Conservation (phyloP, 2,329 filamentous ascomycete genomes). For the Teratosphaeria epicoccoides region DNA sequence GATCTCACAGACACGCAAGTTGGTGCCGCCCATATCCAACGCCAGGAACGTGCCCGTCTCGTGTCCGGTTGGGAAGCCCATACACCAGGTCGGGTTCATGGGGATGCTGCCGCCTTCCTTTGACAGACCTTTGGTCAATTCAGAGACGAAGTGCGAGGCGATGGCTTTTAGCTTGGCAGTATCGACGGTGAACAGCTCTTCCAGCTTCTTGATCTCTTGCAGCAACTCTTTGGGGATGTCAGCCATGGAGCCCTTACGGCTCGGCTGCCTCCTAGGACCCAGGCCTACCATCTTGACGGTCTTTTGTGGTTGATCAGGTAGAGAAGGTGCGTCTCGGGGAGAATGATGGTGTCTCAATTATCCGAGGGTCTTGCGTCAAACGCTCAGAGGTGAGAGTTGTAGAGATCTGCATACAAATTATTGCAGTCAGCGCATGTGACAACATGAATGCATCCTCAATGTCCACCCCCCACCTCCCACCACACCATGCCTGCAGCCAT, state of each 20-base stretch:
- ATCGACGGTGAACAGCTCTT: conserved; percentile 72
- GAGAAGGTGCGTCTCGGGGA: not conserved
- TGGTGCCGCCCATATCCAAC: conserved; percentile 93
- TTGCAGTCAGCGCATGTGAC: not conserved
- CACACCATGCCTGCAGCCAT: too few relatives aligned
- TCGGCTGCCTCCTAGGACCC: conserved; percentile 53
- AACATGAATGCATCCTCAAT: too few relatives aligned
- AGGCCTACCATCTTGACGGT: conserved; percentile 50
- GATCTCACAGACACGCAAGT: conserved; percentile 89
- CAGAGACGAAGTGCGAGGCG: conserved; percentile 76
- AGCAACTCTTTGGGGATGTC: conserved; percentile 81
- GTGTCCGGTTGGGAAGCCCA: conserved; percentile 74
- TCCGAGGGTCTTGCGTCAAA: not conserved
- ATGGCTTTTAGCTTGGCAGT: conserved; percentile 76
- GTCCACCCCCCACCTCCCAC: too few relatives aligned
- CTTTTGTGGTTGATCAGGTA: not conserved
- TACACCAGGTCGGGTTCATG: conserved; percentile 97
- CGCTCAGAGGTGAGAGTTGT: not conserved
- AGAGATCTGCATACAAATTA: not conserved
- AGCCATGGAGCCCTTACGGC: conserved; percentile 75
- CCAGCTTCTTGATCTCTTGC: conserved; percentile 69
- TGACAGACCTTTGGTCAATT: conserved; percentile 79
- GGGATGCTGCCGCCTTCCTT: conserved; percentile 89
- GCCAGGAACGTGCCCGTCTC: conserved; percentile 83
- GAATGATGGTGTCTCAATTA: not conserved